Evolutionary conservation across 805 yeast species (phyloP).

Genomic region (Metschnikowia lunata): DNA sequence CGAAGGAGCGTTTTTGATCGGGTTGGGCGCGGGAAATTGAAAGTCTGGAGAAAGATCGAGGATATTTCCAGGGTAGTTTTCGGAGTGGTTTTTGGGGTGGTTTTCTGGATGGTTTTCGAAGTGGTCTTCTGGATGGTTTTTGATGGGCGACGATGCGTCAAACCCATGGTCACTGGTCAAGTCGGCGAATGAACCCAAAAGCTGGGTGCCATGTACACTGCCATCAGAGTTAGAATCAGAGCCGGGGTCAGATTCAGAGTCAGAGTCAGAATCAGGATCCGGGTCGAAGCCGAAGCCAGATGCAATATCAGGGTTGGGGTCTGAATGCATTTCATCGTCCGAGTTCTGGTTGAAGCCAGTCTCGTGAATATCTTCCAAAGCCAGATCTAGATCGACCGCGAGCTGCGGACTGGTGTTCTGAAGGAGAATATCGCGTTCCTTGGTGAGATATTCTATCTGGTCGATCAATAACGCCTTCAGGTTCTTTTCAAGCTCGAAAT

Average conservation of each 20-base stretch:
- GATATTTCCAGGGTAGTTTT: conserved; percentile 1
- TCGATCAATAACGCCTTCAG: conserved; percentile 51
- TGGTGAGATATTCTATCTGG: conserved; percentile 48
- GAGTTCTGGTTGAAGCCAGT: conserved; percentile 1
- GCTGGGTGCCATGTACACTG: conserved; percentile 19
- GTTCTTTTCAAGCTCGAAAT: conserved; percentile 49
- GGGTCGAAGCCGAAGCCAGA: background rate
- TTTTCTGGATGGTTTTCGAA: too few relatives aligned
- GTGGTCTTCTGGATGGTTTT: conserved; percentile 5
- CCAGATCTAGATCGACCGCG: conserved; percentile 1
- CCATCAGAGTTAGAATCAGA: conserved; percentile 19
- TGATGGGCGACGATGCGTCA: conserved; percentile 27
- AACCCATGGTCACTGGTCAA: conserved; percentile 10
- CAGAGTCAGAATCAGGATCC: conserved; percentile 15
- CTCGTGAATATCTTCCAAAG: background rate
- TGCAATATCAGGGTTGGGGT: background rate
- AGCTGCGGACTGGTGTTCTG: conserved; percentile 4
- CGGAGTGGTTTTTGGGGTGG: too few relatives aligned
- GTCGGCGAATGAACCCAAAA: conserved; percentile 23
- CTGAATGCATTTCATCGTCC: background rate
- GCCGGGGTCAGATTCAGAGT: background rate
- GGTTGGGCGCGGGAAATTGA: conserved; percentile 1
- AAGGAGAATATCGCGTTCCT: conserved; percentile 22
- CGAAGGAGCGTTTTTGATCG: background rate
- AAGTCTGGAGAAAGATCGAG: background rate